A percentile compares a stretch with the other conserved stretches of the same genome.
phyloP scores from a whole-genome alignment of 805 yeast genomes.

The Diddensiella transvaalensis region DNA sequence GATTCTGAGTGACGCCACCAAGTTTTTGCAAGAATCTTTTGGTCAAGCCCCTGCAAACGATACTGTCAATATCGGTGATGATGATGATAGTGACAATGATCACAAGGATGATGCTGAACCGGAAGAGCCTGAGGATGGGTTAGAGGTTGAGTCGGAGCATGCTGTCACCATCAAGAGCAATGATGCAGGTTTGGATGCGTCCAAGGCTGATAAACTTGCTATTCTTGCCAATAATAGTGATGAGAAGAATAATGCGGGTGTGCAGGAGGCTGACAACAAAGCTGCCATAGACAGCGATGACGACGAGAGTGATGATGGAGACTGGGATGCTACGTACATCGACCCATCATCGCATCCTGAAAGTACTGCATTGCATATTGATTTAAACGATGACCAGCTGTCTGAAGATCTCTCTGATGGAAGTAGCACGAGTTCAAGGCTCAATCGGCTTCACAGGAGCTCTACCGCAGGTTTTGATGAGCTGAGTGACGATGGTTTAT shows the following conservation, averaged over 20 bases:
- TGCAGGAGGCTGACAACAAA: background rate
- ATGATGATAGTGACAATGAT: conserved; percentile 7
- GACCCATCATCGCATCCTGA: too few species aligned
- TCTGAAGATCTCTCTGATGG: too few species aligned
- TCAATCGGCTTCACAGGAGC: background rate
- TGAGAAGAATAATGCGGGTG: background rate
- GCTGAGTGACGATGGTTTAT: too few species aligned
- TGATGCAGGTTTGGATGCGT: too few species aligned
- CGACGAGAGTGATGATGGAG: background rate
- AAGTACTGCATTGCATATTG: too few species aligned
- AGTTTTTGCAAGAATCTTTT: background rate
- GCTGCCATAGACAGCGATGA: background rate
- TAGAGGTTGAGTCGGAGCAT: background rate
- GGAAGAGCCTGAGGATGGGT: conserved; percentile 3
- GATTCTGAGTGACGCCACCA: background rate
- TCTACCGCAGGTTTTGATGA: too few species aligned
- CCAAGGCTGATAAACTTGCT: too few species aligned
- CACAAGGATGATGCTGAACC: conserved; percentile 1
- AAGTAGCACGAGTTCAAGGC: too few species aligned
- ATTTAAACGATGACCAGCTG: too few species aligned
- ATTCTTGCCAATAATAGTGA: background rate
- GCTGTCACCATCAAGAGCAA: background rate
- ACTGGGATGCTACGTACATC: too few species aligned
- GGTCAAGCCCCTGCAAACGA: conserved; percentile 1
- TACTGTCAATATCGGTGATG: conserved; percentile 2